phyloP scores from a whole-genome alignment of 306 rosid species.

The Fragaria nilgerrensis region DNA sequence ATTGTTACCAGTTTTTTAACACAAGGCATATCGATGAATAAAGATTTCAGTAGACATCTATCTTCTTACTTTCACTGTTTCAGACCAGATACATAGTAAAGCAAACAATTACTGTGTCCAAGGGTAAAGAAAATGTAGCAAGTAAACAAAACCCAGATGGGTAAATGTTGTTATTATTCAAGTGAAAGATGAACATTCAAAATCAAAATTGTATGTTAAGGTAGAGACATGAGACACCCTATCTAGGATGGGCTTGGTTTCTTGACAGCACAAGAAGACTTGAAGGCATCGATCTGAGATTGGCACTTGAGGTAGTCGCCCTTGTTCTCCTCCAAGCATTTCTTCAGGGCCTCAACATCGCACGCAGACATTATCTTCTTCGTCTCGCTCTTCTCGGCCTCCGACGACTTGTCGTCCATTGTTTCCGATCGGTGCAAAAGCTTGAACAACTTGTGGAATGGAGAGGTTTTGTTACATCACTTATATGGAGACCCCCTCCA shows the following conservation, averaged over 20 bases:
- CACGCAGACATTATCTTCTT: constrained; percentile 49
- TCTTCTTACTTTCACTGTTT: background rate
- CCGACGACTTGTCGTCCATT: constrained; percentile 46
- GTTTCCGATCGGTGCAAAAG: background rate
- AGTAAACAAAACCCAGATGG: constrained; percentile 14
- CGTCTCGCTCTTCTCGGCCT: constrained; percentile 29
- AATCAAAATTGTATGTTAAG: constrained; percentile 2
- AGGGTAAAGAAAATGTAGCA: too few species aligned
- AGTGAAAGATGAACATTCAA: background rate
- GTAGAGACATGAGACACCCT: constrained; percentile 11
- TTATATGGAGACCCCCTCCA: background rate
- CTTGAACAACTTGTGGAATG: background rate
- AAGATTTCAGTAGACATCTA: background rate
- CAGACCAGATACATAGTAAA: background rate
- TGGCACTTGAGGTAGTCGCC: constrained; percentile 82
- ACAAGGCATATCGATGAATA: background rate
- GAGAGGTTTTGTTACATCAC: background rate
- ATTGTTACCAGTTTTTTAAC: background rate
- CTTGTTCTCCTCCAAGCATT: constrained; percentile 85
- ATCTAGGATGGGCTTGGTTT: constrained; percentile 47
- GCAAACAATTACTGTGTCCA: background rate
- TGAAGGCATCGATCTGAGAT: constrained; percentile 76
- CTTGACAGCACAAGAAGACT: constrained; percentile 61
- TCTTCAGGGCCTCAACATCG: constrained; percentile 78
- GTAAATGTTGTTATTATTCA: background rate